Conservation (phyloP, 257 asterid genomes). For the Hygrophila difformis region DNA sequence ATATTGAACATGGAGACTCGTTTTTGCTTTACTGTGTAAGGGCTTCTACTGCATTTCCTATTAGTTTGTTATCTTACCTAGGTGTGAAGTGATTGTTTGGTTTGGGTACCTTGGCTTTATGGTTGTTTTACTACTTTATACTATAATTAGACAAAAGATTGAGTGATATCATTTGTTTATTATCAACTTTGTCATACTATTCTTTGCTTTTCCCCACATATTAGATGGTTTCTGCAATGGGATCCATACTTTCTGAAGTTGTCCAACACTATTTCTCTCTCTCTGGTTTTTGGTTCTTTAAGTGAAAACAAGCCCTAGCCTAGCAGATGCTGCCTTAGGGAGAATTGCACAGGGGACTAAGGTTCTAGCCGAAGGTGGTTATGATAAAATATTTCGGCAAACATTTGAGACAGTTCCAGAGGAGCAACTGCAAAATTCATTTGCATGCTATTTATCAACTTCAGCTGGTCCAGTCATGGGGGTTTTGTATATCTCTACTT, state of each 20-base stretch:
- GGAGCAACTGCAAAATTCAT: constrained; percentile 76
- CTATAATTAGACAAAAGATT: too few relatives aligned
- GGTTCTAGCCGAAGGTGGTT: constrained; percentile 96
- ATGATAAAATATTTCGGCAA: constrained; percentile 84
- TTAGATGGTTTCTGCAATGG: neutral
- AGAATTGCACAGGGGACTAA: constrained; percentile 97
- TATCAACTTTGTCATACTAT: too few relatives aligned
- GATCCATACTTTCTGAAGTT: neutral
- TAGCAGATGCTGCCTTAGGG: constrained; percentile 94
- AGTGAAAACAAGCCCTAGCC: constrained; percentile 98
- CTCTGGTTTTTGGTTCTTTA: neutral
- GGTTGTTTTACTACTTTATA: neutral
- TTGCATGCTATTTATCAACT: constrained; percentile 89
- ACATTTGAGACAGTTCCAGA: constrained; percentile 91
- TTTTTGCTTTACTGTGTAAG: neutral
- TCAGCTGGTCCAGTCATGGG: constrained; percentile 99
- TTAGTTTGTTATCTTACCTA: neutral
- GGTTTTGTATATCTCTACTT: constrained; percentile 65
- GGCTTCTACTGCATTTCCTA: neutral
- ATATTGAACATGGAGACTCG: neutral
- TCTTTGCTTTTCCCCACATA: neutral
- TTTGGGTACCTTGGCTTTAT: neutral
- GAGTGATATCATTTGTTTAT: too few relatives aligned
- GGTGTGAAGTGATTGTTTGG: neutral
- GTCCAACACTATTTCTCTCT: neutral